phyloP scores from a whole-genome alignment of 257 asterid species.

The Asclepias syriaca region DNA sequence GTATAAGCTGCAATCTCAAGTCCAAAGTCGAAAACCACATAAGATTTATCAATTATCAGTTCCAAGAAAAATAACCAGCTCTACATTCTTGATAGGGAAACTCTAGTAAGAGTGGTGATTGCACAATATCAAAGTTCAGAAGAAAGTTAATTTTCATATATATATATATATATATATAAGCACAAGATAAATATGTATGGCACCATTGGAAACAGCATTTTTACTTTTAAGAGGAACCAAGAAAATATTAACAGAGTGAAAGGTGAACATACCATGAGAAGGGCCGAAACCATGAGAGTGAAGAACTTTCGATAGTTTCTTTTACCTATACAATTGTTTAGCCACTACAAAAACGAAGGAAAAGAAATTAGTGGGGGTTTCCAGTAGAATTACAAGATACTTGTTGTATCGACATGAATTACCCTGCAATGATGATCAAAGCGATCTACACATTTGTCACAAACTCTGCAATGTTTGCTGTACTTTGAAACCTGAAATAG shows the following conservation, averaged over 20 bases:
- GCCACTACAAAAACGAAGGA: constrained; percentile 60
- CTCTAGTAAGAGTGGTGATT: background rate
- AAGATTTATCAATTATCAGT: constrained; percentile 37
- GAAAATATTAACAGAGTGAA: background rate
- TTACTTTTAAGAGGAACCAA: background rate
- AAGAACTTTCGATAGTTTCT: constrained; percentile 88
- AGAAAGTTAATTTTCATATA: no score
- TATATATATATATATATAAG: no score
- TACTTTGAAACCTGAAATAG: constrained; percentile 78
- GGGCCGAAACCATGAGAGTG: constrained; percentile 87
- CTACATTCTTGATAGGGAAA: background rate
- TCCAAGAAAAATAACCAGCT: constrained; percentile 29
- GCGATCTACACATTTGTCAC: constrained; percentile 92
- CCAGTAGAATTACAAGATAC: background rate
- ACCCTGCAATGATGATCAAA: constrained; percentile 99
- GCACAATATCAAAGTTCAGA: background rate
- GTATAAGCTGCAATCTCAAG: constrained; percentile 93
- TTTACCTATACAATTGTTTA: constrained; percentile 96
- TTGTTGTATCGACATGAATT: constrained; percentile 9
- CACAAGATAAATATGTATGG: background rate
- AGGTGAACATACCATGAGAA: constrained; percentile 71
- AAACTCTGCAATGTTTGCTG: constrained; percentile 98
- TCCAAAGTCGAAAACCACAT: constrained; percentile 44
- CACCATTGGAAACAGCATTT: background rate
- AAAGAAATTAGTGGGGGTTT: constrained; percentile 19